A percentile compares a stretch with the other conserved stretches of the same genome.
These are phyloP conservation scores for Meyerozyma sp. DNA, from an alignment of 1,139 yeast species.

Conservation along the genomic window DNA sequence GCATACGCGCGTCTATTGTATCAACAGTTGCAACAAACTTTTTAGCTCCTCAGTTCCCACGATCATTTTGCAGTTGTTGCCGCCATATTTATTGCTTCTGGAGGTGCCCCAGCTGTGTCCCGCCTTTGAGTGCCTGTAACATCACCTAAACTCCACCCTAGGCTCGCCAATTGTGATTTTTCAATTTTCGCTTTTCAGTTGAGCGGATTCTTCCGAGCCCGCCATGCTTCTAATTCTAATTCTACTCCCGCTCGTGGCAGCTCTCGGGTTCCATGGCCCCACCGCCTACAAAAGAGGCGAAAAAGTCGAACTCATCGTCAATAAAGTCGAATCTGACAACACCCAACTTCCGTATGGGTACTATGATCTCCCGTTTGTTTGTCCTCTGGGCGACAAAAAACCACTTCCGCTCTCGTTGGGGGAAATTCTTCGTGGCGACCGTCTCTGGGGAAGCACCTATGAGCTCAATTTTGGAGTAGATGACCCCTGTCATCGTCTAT, in stretches of 20 bases:
- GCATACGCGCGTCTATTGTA: not conserved
- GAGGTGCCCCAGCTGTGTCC: too few relatives aligned
- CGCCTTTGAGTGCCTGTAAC: not conserved
- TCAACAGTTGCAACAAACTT: not conserved
- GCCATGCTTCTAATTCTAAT: not conserved
- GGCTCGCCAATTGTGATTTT: too few relatives aligned
- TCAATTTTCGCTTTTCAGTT: not conserved
- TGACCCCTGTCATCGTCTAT: constrained; percentile 57
- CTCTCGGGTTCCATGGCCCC: not conserved
- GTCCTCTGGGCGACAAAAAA: constrained; percentile 58
- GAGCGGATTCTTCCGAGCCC: not conserved
- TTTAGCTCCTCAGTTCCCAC: not conserved
- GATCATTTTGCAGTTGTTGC: not conserved
- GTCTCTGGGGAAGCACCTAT: constrained; percentile 73
- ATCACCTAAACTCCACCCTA: too few relatives aligned
- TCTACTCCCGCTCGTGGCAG: not conserved
- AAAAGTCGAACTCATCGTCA: constrained; percentile 63
- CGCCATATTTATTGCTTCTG: too few relatives aligned
- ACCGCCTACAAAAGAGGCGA: constrained; percentile 44
- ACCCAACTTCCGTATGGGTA: constrained; percentile 79
- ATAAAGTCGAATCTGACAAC: constrained; percentile 71
- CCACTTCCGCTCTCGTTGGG: constrained; percentile 69
- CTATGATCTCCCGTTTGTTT: constrained; percentile 73
- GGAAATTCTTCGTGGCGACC: constrained; percentile 76
- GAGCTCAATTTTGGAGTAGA: constrained; percentile 57